phyloP scores from a whole-genome alignment of 2,329 filamentous ascomycete species.

The Chrysoporthe puriensis region DNA sequence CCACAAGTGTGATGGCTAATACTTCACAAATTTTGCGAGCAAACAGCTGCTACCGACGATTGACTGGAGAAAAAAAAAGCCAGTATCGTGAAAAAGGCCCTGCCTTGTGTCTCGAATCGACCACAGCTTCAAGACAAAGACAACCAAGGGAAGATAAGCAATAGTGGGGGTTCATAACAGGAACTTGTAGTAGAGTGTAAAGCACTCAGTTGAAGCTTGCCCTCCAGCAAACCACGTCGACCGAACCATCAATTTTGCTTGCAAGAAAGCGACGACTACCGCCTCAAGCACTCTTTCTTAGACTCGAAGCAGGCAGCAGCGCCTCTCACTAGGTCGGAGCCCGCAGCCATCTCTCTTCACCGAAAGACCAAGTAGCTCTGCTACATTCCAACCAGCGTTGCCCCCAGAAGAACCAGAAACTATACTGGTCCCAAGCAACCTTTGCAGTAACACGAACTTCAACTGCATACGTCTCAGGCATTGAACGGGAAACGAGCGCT shows the following conservation, averaged over 20 bases:
- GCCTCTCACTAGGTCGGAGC: not conserved
- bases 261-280: not conserved
- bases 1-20: not conserved
- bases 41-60: no score
- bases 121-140: constrained; percentile 7
- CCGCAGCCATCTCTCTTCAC: not conserved
- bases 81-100: not conserved
- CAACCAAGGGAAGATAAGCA: not conserved
- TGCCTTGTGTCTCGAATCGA: not conserved
- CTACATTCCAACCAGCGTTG: not conserved
- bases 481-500: not conserved
- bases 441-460: no score
- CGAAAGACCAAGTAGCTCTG: not conserved
- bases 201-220: not conserved
- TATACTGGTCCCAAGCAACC: no score
- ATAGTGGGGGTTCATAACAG: no score
- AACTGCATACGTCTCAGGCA: no score
- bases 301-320: not conserved
- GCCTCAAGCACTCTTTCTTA: not conserved
- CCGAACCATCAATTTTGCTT: not conserved
- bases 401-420: not conserved
- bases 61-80: not conserved
- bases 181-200: not conserved
- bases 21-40: not conserved
- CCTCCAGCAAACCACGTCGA: not conserved